phyloP scores from a whole-genome alignment of 495 filamentous ascomycete genomes.

The Cryomyces minteri region DNA sequence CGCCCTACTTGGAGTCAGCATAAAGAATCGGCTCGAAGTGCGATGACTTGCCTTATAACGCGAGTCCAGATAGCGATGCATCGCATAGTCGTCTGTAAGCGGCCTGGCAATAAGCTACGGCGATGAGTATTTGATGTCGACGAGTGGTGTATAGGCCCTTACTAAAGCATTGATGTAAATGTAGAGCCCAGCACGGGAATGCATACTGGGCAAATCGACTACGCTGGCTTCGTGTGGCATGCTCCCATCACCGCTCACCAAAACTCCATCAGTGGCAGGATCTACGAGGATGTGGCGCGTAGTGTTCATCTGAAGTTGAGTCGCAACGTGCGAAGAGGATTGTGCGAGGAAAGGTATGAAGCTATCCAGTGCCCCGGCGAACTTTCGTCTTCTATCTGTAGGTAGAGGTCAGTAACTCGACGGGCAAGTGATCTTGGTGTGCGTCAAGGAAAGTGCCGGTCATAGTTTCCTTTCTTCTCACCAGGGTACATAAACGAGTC shows the following conservation, averaged over 20 bases:
- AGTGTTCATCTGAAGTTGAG: slow-evolving; percentile 31
- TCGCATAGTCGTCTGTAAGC: slow-evolving; percentile 57
- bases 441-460: background rate
- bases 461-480: background rate
- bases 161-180: slow-evolving; percentile 82
- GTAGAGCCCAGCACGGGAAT: slow-evolving; percentile 79
- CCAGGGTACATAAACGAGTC: slow-evolving; percentile 8
- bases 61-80: slow-evolving; percentile 63
- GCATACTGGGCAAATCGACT: slow-evolving; percentile 45
- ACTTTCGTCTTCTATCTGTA: slow-evolving; percentile 24
- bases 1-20: slow-evolving; percentile 32
- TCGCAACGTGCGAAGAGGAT: slow-evolving; percentile 28
- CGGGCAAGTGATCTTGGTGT: background rate
- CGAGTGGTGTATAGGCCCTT: slow-evolving; percentile 10
- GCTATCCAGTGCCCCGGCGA: slow-evolving; percentile 28
- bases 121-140: slow-evolving; percentile 1
- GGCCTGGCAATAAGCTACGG: slow-evolving; percentile 63
- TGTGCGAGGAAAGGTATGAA: slow-evolving; percentile 36
- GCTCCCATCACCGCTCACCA: slow-evolving; percentile 20
- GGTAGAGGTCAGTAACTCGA: slow-evolving; percentile 4
- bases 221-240: slow-evolving; percentile 20
- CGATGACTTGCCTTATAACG: slow-evolving; percentile 47
- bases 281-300: slow-evolving; percentile 25
- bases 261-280: slow-evolving; percentile 24
- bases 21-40: slow-evolving; percentile 1